These are phyloP conservation scores for Fusarium tupiense DNA, from an alignment of 2,329 filamentous ascomycete species.

Conservation along the genomic window DNA sequence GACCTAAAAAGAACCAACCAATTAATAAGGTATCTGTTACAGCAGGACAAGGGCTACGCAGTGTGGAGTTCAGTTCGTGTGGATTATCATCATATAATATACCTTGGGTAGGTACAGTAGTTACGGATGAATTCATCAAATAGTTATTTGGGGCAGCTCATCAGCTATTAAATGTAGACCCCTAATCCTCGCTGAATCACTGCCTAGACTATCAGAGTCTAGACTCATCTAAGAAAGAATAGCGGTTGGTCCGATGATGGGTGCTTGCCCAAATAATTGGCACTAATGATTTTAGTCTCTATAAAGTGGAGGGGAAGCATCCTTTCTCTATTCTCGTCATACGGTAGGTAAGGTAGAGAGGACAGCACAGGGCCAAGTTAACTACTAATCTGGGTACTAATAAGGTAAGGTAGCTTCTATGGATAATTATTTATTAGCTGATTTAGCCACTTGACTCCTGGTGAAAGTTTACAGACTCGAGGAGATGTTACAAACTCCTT, in stretches of 20 bases:
- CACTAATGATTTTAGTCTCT: neutral
- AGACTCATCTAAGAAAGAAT: neutral
- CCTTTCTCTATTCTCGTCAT: neutral
- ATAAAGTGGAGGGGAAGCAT: neutral
- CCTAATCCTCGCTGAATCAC: neutral
- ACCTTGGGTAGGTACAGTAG: neutral
- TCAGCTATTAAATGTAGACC: neutral
- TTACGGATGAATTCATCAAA: neutral
- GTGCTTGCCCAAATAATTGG: neutral
- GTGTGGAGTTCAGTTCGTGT: neutral
- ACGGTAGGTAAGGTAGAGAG: neutral
- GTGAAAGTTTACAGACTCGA: neutral
- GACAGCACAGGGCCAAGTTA: neutral
- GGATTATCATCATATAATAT: neutral
- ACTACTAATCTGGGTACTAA: neutral
- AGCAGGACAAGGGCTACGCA: neutral
- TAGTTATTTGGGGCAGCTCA: neutral
- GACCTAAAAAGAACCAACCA: neutral
- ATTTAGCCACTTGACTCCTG: no score
- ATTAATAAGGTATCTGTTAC: neutral
- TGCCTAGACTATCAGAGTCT: neutral
- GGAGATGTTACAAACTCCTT: neutral
- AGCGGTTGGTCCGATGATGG: neutral
- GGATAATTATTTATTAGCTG: neutral
- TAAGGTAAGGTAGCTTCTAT: neutral